Evolutionary conservation across 768 basidiomycete genomes (phyloP).

Genomic region (Amanita fuliginea): DNA sequence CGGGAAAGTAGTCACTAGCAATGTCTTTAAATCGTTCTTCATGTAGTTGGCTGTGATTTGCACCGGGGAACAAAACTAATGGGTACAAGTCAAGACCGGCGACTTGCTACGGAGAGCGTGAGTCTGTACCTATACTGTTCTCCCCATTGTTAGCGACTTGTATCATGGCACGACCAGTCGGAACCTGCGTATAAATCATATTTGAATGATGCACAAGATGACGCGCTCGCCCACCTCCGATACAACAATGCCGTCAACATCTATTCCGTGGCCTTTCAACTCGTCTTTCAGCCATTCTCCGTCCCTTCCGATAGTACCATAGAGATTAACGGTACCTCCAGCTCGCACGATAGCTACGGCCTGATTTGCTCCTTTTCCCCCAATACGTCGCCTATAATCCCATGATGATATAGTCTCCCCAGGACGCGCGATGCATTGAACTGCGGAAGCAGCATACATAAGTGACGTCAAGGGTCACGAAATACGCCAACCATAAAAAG

Average conservation of each 20-base stretch:
- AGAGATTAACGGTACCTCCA: conserved; percentile 34
- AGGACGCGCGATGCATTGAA: conserved; percentile 39
- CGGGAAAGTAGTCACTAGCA: background rate
- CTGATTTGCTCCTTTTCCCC: conserved; percentile 59
- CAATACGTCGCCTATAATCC: conserved; percentile 34
- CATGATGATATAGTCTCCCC: conserved; percentile 52
- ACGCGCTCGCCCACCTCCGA: conserved; percentile 23
- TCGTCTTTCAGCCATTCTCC: conserved; percentile 35
- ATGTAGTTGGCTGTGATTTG: conserved; percentile 36
- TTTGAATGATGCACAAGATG: background rate
- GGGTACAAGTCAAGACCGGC: background rate
- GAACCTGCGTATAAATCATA: conserved; percentile 20
- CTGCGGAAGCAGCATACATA: conserved; percentile 17
- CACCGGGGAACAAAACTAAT: conserved; percentile 46
- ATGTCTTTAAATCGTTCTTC: conserved; percentile 14
- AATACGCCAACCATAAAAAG: conserved; percentile 35
- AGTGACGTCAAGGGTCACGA: background rate
- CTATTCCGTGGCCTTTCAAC: conserved; percentile 28
- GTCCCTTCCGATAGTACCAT: conserved; percentile 44
- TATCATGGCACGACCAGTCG: conserved; percentile 50
- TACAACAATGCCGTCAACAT: conserved; percentile 24
- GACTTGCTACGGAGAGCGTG: background rate
- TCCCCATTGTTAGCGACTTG: conserved; percentile 48
- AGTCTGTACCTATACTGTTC: conserved; percentile 46
- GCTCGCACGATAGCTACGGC: conserved; percentile 46